Base-by-base conservation (phyloP, 768 basidiomycete genomes). In the Filobasidium wieringae region DNA sequence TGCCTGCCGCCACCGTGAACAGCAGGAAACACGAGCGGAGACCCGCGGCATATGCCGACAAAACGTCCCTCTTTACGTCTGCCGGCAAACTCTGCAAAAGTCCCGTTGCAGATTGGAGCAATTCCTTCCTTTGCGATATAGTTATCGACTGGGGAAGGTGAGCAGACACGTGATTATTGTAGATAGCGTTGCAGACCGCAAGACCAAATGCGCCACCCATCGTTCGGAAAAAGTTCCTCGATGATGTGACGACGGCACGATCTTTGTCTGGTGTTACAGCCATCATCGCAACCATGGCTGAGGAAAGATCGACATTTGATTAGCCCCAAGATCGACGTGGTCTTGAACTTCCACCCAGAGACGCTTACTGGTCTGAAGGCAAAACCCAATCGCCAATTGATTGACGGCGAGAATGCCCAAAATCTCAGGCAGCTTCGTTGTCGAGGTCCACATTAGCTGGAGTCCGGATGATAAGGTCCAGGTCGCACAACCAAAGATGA, bases 221-320 rank as follows among this genome's bases (percentile, higher is more conserved):
- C 53, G 82, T 74, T 17, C 85, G 79, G 50, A 85, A 76, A 63
- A 87, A 85, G 40, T 53, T 58, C 52, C 57, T 51, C 0, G 81
- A 54, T 0, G 68, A 81, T 0, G 85, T 87, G 0, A 86, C 84
- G 11, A 85, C 83, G 1, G 84, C 83, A 84, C 87, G 86, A 61
- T 88, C 85, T 36, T 77, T 77, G 37, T 85, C 74, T 0, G 80
- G 71, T 0, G 87, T 85, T 24, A 83, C 82, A 0, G 85, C 84
- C 66, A 87, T 86, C 6, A 84, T 85, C 0, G 82, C 84, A 0
- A 82, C 12, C 80, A 65, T 0, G 80, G 82, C 80, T 82, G 50
- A 14, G 7, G 29, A 43, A 31, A n/a, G 11, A 12, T 39, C 17
- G 12, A 37, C n/a, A 6, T 43, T 37, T 36, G 22, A 40, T 24